These are phyloP conservation scores for Salix suchowensis DNA, from an alignment of 345 rosid genomes.

Conservation along the genomic window DNA sequence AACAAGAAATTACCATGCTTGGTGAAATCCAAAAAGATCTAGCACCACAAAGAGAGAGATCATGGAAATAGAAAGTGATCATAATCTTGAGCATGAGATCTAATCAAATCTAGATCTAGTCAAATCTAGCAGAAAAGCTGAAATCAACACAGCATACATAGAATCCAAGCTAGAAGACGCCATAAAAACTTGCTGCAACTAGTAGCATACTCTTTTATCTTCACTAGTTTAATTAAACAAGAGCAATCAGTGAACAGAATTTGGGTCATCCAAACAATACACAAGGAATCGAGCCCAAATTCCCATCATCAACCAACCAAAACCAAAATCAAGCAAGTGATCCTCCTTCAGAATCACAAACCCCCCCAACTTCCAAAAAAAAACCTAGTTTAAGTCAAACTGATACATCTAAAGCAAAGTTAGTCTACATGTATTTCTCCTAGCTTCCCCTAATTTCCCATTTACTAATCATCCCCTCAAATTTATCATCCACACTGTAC, in stretches of 20 bases:
- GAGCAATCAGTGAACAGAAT: conserved; percentile 24
- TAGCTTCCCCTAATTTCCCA: conserved; percentile 14
- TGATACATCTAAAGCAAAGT: conserved; percentile 32
- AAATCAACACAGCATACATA: not conserved
- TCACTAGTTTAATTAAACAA: conserved; percentile 12
- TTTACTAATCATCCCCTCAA: conserved; percentile 20
- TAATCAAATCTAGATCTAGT: not conserved
- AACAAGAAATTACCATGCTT: not conserved
- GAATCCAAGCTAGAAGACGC: conserved; percentile 9
- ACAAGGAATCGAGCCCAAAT: conserved; percentile 23
- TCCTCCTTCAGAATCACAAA: not conserved
- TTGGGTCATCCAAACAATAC: conserved; percentile 30
- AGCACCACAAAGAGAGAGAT: not conserved
- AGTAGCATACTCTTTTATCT: conserved; percentile 12
- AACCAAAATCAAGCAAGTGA: conserved; percentile 10
- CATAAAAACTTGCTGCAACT: conserved; percentile 3
- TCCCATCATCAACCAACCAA: conserved; percentile 16
- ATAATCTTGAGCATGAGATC: not conserved
- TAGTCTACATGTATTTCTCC: conserved; percentile 29
- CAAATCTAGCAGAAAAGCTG: not conserved
- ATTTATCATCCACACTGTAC: conserved; percentile 50
- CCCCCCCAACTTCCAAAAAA: conserved; percentile 19
- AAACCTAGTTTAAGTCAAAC: conserved; percentile 22
- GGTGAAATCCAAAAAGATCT: too few species aligned
- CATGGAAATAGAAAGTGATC: not conserved